Evolutionary conservation across 169 alveolate species (phyloP), one percentile per base, ranked within the genome.

Genomic region (Cryptosporidium canis): DNA sequence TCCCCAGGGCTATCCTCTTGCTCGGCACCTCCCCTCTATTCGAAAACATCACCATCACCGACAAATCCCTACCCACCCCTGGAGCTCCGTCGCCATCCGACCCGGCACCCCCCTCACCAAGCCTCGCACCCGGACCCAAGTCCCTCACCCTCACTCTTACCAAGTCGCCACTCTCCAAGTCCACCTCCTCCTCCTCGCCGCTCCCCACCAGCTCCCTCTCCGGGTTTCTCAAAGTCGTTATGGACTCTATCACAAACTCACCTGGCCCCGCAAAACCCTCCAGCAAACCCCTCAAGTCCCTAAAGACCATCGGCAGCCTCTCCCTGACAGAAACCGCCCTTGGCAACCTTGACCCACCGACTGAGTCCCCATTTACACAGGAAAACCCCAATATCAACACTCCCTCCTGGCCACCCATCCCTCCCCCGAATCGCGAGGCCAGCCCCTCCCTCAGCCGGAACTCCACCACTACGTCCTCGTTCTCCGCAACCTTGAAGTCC

Each of bases 201-300:
- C 39, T 77, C 11, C 11, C 24, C 65, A 58, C 27, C 41, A 37
- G 21, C 65, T 39, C 53, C 27, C 21, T 58, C 14, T 31, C 45
- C n/a, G 68, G 68, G 68, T 58, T 77, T 11, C 55, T 41, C 24
- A 44, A 35, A 0, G 44, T 39, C n/a, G 48, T 35, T 24, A 77
- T 48, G 7, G 87, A 77, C 47, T 77, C 72, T 41, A 77, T 37
- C 41, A 33, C 29, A 77, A 58, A 77, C 24, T 61, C 72, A 1
- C n/a, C 3, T n/a, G 51, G 61, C 39, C 31, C 16, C 9, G 31
- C 47, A 35, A 27, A 41, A 16, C 27, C n/a, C 12, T 63, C 66
- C n/a, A 77, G 18, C 2, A 58, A 2, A 9, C 14, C 21, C 53
- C 16, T 37, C 29, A 77, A 58, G 24, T 77, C 72, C 11, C 47